These are phyloP conservation scores for Talaromyces sp. DNA, from an alignment of 2,329 filamentous ascomycete genomes.

Conservation along the genomic window DNA sequence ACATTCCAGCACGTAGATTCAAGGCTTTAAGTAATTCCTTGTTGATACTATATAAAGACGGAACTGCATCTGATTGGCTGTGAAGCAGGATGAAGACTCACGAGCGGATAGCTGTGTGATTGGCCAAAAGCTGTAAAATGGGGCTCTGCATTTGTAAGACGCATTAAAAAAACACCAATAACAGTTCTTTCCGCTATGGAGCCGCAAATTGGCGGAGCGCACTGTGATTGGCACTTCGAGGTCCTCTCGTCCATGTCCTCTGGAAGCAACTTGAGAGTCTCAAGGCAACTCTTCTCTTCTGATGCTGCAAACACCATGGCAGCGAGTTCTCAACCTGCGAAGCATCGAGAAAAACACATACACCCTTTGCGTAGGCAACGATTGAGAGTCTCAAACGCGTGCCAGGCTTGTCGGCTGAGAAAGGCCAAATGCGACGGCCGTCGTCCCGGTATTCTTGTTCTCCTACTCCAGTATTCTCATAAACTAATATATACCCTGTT, in stretches of 20 bases:
- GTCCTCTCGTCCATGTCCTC: not conserved
- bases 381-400: constrained; percentile 15
- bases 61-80: constrained; percentile 1
- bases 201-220: not conserved
- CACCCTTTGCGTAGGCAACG: constrained; percentile 9
- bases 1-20: not conserved
- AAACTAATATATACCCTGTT: not conserved
- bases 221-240: not conserved
- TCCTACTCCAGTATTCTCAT: not conserved
- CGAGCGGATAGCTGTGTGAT: not conserved
- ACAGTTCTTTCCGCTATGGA: not conserved
- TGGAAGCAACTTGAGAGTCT: not conserved
- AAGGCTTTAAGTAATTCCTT: not conserved
- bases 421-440: constrained; percentile 17
- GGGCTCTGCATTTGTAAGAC: not conserved
- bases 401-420: constrained; percentile 14
- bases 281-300: not conserved
- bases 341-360: not conserved
- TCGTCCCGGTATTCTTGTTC: constrained; percentile 11
- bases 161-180: not conserved
- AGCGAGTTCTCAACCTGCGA: not conserved
- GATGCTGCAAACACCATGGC: not conserved
- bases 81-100: not conserved
- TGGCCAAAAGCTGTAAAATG: not conserved
- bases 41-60: not conserved